phyloP scores from a whole-genome alignment of 106 monocot species.

The Hemerocallis citrina region DNA sequence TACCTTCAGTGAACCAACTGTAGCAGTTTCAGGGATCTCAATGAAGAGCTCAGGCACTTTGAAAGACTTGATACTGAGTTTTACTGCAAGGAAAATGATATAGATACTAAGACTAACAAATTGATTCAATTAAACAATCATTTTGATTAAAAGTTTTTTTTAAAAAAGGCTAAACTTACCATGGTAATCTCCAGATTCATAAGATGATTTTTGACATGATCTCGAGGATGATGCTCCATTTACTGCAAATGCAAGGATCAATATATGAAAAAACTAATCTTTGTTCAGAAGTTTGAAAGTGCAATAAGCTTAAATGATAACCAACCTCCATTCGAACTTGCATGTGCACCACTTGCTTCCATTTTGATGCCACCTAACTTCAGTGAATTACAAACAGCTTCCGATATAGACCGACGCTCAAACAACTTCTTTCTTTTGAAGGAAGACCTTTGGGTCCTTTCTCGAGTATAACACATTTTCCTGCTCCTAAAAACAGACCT shows the following conservation, averaged over 20 bases:
- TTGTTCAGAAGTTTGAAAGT: background rate
- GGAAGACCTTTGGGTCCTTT: constrained; percentile 22
- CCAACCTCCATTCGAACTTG: constrained; percentile 9
- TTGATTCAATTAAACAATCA: background rate
- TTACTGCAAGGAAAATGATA: constrained; percentile 27
- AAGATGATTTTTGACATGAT: constrained; percentile 18
- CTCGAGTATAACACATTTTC: constrained; percentile 14
- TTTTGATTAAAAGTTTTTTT: background rate
- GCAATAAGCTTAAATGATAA: background rate
- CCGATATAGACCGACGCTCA: constrained; percentile 1
- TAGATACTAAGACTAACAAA: background rate
- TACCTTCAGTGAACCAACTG: constrained; percentile 78
- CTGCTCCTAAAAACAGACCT: no score
- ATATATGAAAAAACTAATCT: no score
- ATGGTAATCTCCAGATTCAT: constrained; percentile 27
- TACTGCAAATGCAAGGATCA: constrained; percentile 23
- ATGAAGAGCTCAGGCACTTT: constrained; percentile 74
- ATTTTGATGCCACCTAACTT: constrained; percentile 15
- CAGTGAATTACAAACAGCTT: background rate
- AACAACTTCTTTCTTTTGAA: constrained; percentile 34
- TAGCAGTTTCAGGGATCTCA: constrained; percentile 78
- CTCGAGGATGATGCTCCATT: constrained; percentile 24
- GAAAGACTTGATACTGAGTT: constrained; percentile 73
- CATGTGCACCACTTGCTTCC: constrained; percentile 14
- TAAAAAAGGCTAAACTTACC: constrained; percentile 17